Percentiles rank a stretch among this genome's conserved stretches.
Evolutionary conservation across 495 filamentous ascomycete species (phyloP).

Genomic region (Mycothermus thermophilus): DNA sequence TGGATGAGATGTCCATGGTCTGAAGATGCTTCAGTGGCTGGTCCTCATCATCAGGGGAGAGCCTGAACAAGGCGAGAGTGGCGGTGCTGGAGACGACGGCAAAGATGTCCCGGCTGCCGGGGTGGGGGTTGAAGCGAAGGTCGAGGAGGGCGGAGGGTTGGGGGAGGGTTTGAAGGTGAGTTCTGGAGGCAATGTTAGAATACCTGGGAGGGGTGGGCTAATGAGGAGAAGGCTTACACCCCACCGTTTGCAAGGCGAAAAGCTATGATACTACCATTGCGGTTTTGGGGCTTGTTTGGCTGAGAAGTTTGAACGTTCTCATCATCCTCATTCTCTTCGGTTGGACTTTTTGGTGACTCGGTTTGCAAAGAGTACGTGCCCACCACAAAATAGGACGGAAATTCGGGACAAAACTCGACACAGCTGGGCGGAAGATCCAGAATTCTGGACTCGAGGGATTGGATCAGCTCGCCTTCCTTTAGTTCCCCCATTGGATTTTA

Average conservation of each 20-base stretch:
- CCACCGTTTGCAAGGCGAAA: conserved; percentile 38
- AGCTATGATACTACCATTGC: conserved; percentile 59
- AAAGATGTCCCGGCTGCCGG: conserved; percentile 35
- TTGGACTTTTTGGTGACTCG: conserved; percentile 13
- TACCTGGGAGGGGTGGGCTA: background rate
- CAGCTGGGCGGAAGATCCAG: conserved; percentile 65
- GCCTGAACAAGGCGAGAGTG: conserved; percentile 48
- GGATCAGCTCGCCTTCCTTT: conserved; percentile 8
- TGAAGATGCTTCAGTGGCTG: conserved; percentile 20
- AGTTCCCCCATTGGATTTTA: too few relatives aligned
- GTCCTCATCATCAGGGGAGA: conserved; percentile 10
- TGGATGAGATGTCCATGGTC: conserved; percentile 14
- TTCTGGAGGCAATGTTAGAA: conserved; percentile 13
- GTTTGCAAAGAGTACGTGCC: conserved; percentile 73
- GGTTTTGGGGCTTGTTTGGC: conserved; percentile 34
- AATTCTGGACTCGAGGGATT: conserved; percentile 26
- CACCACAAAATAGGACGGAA: conserved; percentile 57
- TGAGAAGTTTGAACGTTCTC: conserved; percentile 4
- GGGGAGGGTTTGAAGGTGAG: conserved; percentile 33
- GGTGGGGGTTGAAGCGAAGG: conserved; percentile 58
- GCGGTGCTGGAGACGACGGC: conserved; percentile 65
- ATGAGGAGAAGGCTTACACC: conserved; percentile 35
- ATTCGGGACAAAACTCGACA: conserved; percentile 58
- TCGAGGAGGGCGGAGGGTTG: conserved; percentile 68
- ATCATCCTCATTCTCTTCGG: conserved; percentile 26